Percentiles rank a stretch among this genome's conserved stretches.
These are phyloP conservation scores for Aspergillus campestris DNA, from an alignment of 495 filamentous ascomycete genomes.

Conservation along the genomic window DNA sequence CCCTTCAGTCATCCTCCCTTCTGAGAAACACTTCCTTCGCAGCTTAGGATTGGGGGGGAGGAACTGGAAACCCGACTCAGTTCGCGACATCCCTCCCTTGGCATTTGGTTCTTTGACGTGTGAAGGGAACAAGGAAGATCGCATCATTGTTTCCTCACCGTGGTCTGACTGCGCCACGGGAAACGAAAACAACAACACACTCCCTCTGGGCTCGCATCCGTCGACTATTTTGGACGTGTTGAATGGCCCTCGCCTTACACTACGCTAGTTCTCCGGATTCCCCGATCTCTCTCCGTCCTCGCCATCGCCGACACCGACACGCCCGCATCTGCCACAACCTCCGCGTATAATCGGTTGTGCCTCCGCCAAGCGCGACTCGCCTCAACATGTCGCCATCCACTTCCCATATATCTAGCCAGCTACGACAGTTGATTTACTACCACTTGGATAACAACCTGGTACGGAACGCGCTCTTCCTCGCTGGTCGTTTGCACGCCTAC, in stretches of 20 bases:
- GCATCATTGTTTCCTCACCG: conserved; percentile 22
- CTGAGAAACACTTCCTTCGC: neutral
- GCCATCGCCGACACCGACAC: neutral
- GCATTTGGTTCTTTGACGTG: neutral
- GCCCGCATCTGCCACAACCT: conserved; percentile 4
- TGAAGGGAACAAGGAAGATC: conserved; percentile 10
- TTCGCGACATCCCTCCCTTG: no score
- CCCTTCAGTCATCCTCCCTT: conserved; percentile 2
- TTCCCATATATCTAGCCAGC: conserved; percentile 59
- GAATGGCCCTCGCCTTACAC: conserved; percentile 1
- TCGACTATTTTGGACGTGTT: neutral
- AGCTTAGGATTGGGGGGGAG: neutral
- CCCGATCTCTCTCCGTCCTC: neutral
- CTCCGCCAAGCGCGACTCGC: conserved; percentile 1
- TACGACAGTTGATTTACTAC: conserved; percentile 83
- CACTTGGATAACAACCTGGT: conserved; percentile 85
- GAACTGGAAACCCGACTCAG: neutral
- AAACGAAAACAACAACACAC: neutral
- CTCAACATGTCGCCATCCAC: conserved; percentile 61
- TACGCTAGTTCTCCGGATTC: neutral
- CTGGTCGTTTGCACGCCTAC: conserved; percentile 74
- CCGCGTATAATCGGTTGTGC: neutral
- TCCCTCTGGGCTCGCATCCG: neutral
- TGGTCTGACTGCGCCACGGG: conserved; percentile 5
- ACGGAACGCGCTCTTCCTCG: conserved; percentile 84